Evolutionary conservation across 2,329 filamentous ascomycete species (phyloP).

Genomic region (Fusarium nurragi): DNA sequence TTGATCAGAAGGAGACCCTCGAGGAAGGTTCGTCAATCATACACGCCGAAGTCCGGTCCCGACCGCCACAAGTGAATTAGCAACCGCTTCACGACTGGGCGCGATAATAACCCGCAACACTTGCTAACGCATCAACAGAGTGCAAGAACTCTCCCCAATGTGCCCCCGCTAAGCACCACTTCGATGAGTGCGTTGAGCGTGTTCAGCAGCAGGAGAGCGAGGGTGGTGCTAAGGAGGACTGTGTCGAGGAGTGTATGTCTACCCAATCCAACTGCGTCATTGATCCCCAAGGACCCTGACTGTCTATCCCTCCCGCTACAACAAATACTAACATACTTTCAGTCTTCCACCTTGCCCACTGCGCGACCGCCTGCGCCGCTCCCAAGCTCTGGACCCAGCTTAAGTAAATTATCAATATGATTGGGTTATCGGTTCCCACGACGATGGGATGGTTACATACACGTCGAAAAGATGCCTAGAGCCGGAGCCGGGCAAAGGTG

Average conservation of each 20-base stretch:
- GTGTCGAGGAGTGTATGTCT: constrained; percentile 93
- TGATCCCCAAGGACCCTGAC: constrained; percentile 1
- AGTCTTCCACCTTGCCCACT: constrained; percentile 99
- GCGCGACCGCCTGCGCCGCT: constrained; percentile 89
- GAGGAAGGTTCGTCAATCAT: constrained; percentile 81
- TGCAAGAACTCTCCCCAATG: constrained; percentile 90
- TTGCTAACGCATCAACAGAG: constrained; percentile 64
- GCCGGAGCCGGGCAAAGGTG: constrained; percentile 38
- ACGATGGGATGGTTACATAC: constrained; percentile 39
- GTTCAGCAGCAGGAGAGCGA: constrained; percentile 73
- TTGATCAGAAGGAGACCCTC: constrained; percentile 86
- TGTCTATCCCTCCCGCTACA: neutral
- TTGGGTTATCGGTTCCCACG: constrained; percentile 27
- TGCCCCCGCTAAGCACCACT: constrained; percentile 93
- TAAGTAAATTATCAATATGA: constrained; percentile 70
- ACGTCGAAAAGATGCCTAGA: constrained; percentile 40
- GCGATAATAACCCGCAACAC: constrained; percentile 15
- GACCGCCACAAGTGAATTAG: constrained; percentile 34
- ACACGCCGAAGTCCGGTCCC: neutral
- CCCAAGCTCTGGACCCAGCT: constrained; percentile 94
- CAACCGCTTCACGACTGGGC: constrained; percentile 19
- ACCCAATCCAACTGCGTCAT: constrained; percentile 13
- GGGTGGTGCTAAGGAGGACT: constrained; percentile 86
- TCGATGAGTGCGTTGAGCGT: constrained; percentile 96
- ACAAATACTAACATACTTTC: constrained; percentile 25